These are phyloP conservation scores for Fusarium sp. DNA, from an alignment of 2,329 filamentous ascomycete genomes.

Conservation along the genomic window DNA sequence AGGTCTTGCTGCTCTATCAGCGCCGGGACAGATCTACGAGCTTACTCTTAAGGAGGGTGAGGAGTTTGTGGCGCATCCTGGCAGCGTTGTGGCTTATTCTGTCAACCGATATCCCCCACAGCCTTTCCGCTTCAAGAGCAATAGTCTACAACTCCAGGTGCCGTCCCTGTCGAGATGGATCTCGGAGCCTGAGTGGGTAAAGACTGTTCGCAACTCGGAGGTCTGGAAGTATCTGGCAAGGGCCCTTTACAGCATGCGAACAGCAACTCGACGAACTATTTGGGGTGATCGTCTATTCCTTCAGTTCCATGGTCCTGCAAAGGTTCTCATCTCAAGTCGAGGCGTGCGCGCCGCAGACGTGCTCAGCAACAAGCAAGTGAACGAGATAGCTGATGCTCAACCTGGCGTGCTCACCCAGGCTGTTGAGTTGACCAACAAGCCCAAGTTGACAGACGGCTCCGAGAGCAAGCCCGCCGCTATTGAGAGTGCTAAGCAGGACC, in stretches of 20 bases:
- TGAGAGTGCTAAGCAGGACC: slow-evolving; percentile 41
- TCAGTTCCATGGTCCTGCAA: slow-evolving; percentile 88
- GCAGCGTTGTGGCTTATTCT: slow-evolving; percentile 91
- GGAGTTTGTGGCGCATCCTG: slow-evolving; percentile 91
- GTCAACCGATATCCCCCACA: slow-evolving; percentile 79
- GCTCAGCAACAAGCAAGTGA: slow-evolving; percentile 82
- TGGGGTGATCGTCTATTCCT: slow-evolving; percentile 96
- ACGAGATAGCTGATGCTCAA: slow-evolving; percentile 88
- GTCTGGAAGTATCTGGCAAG: slow-evolving; percentile 78
- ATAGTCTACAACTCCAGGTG: slow-evolving; percentile 82
- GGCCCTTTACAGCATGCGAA: slow-evolving; percentile 77
- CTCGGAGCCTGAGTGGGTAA: slow-evolving; percentile 79
- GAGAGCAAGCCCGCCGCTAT: slow-evolving; percentile 44
- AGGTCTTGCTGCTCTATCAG: slow-evolving; percentile 85
- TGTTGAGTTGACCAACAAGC: slow-evolving; percentile 61
- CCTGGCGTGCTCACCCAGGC: slow-evolving; percentile 76
- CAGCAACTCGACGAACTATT: slow-evolving; percentile 82
- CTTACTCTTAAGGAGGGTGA: slow-evolving; percentile 85
- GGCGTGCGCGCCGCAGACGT: slow-evolving; percentile 83
- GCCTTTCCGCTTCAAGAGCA: slow-evolving; percentile 87
- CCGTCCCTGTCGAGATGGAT: slow-evolving; percentile 76
- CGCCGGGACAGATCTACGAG: slow-evolving; percentile 90
- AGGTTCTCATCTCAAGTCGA: slow-evolving; percentile 89
- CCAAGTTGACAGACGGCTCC: slow-evolving; percentile 43
- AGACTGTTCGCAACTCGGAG: slow-evolving; percentile 76